Percentiles rank a stretch among this genome's conserved stretches.
Evolutionary conservation across 2,329 filamentous ascomycete species (phyloP).

Genomic region (Bipolaris oryzae): DNA sequence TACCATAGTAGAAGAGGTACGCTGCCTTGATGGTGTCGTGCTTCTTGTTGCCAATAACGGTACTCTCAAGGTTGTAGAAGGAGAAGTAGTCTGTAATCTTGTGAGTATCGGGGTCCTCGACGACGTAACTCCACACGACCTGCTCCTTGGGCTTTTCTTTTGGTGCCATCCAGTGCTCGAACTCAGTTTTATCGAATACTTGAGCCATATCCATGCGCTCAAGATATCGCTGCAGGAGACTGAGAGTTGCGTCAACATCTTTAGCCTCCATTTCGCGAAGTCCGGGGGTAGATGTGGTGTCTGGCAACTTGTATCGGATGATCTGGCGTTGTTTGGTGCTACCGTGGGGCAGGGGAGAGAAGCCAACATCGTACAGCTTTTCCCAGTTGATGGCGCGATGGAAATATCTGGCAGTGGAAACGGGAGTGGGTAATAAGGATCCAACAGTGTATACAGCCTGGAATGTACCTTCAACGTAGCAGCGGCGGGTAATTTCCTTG

Average conservation of each 20-base stretch:
- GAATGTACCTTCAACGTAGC: conserved; percentile 84
- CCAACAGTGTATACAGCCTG: conserved; percentile 97
- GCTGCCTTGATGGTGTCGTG: conserved; percentile 84
- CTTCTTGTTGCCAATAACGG: conserved; percentile 80
- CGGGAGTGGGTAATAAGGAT: conserved; percentile 85
- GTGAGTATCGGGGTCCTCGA: conserved; percentile 70
- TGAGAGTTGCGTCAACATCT: conserved; percentile 77
- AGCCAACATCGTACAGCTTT: conserved; percentile 93
- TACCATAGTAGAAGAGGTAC: conserved; percentile 97
- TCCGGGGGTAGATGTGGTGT: conserved; percentile 72
- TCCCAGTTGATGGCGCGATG: conserved; percentile 94
- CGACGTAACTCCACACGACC: conserved; percentile 92
- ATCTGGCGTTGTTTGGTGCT: conserved; percentile 88
- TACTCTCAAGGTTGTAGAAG: conserved; percentile 94
- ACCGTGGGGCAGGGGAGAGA: conserved; percentile 82
- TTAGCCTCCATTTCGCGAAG: conserved; percentile 79
- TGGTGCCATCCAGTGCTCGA: conserved; percentile 84
- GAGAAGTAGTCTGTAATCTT: conserved; percentile 97
- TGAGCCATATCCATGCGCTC: conserved; percentile 83
- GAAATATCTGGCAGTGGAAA: conserved; percentile 94
- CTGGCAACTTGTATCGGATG: conserved; percentile 82
- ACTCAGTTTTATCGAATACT: conserved; percentile 77
- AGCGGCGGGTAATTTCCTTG: conserved; percentile 94
- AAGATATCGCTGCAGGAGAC: conserved; percentile 78
- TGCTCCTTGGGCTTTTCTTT: conserved; percentile 66